Evolutionary conservation across 2,329 filamentous ascomycete genomes (phyloP).

Genomic region (Beauveria bassiana): DNA sequence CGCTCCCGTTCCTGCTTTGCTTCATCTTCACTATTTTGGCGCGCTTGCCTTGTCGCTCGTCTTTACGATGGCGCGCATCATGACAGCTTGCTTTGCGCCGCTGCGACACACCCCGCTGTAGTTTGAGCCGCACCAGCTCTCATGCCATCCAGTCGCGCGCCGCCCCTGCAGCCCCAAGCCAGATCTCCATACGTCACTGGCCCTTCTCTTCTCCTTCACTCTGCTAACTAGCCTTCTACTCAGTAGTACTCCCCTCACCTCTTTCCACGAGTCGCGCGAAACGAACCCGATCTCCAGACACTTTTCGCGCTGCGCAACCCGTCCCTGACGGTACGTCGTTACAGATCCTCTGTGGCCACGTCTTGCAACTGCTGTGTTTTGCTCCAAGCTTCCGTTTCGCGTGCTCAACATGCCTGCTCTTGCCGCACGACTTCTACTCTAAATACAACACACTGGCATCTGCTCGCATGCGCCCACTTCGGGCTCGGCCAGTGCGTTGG

Average conservation of each 20-base stretch:
- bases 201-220: neutral
- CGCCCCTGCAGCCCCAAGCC: constrained; percentile 10
- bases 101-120: neutral
- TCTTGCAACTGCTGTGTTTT: constrained; percentile 25
- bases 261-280: constrained; percentile 63
- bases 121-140: neutral
- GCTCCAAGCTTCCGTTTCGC: constrained; percentile 20
- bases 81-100: constrained; percentile 5
- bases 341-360: constrained; percentile 25
- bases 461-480: neutral
- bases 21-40: neutral
- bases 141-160: neutral
- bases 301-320: constrained; percentile 42
- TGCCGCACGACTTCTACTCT: neutral
- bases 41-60: constrained; percentile 13
- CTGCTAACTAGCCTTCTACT: constrained; percentile 19
- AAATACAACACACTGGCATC: neutral
- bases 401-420: neutral
- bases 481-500: neutral
- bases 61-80: constrained; percentile 3
- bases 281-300: constrained; percentile 69
- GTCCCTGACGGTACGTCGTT: constrained; percentile 67
- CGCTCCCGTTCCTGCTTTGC: constrained; percentile 18
- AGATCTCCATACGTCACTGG: constrained; percentile 8
- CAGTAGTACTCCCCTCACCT: constrained; percentile 36